These are phyloP conservation scores for Serendipita sp. DNA, from an alignment of 1,284 basidiomycete species.

Conservation along the genomic window DNA sequence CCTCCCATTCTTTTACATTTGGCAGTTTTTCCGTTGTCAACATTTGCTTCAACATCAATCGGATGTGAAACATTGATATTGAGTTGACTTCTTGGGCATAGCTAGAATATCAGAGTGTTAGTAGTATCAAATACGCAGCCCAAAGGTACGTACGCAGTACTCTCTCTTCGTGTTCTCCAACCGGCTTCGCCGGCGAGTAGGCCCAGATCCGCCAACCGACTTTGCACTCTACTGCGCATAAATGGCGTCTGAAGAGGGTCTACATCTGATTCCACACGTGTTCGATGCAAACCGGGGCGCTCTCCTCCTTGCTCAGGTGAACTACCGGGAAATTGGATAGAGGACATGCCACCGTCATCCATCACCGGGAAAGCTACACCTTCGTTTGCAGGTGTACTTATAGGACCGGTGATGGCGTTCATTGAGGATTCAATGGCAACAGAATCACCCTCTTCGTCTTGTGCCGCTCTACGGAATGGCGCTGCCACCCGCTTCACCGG, in stretches of 20 bases:
- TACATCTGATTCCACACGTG: slow-evolving; percentile 50
- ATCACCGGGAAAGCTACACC: background rate
- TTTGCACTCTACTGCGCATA: slow-evolving; percentile 67
- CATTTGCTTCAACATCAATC: slow-evolving; percentile 81
- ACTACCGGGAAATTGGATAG: slow-evolving; percentile 65
- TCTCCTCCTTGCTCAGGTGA: slow-evolving; percentile 44
- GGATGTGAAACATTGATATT: slow-evolving; percentile 75
- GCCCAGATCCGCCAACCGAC: slow-evolving; percentile 41
- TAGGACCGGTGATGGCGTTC: background rate
- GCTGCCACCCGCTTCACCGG: slow-evolving; percentile 45
- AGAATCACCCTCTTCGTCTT: slow-evolving; percentile 61
- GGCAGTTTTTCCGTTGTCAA: slow-evolving; percentile 63
- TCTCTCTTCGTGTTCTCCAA: slow-evolving; percentile 67
- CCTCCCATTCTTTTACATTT: slow-evolving; percentile 73
- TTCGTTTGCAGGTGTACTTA: slow-evolving; percentile 7
- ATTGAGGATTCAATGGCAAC: slow-evolving; percentile 17
- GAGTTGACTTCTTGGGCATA: slow-evolving; percentile 72
- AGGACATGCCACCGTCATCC: slow-evolving; percentile 39
- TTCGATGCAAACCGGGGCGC: slow-evolving; percentile 25
- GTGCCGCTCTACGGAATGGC: slow-evolving; percentile 67
- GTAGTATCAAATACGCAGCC: background rate
- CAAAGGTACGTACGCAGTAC: slow-evolving; percentile 50
- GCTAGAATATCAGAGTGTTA: slow-evolving; percentile 23
- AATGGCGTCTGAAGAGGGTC: slow-evolving; percentile 46
- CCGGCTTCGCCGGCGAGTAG: slow-evolving; percentile 45